Percentiles rank a stretch among this genome's conserved stretches.
Evolutionary conservation across 441 rosid genomes (phyloP).

Genomic region (Manihot esculenta): DNA sequence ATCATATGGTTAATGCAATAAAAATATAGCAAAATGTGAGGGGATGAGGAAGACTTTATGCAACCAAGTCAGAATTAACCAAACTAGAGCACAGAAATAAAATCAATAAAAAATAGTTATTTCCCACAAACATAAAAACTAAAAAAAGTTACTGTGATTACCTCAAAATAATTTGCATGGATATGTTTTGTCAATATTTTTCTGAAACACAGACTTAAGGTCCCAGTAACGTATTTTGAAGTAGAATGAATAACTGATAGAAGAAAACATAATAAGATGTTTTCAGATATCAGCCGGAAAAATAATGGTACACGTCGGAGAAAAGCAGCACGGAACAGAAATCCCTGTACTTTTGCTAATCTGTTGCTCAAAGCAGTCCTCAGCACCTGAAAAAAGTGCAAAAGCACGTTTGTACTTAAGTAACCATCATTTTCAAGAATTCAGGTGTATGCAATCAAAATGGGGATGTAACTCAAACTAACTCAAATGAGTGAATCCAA

Average conservation of each 20-base stretch:
- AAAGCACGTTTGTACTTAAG: background rate
- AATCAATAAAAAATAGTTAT: background rate
- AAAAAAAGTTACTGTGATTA: constrained; percentile 35
- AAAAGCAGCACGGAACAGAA: constrained; percentile 95
- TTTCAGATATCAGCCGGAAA: constrained; percentile 85
- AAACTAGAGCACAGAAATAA: no score
- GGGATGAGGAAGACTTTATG: no score
- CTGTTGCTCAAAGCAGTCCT: constrained; percentile 95
- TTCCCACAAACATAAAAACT: constrained; percentile 3
- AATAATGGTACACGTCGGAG: constrained; percentile 88
- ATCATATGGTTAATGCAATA: background rate
- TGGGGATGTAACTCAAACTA: background rate
- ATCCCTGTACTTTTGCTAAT: constrained; percentile 99
- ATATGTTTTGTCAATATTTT: constrained; percentile 88
- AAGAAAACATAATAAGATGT: constrained; percentile 87
- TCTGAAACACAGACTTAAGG: constrained; percentile 85
- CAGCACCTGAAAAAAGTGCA: constrained; percentile 57
- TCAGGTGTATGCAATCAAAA: background rate
- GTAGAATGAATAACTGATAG: constrained; percentile 80
- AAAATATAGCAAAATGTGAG: background rate
- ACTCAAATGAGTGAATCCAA: background rate
- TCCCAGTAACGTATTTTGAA: constrained; percentile 88
- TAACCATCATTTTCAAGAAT: background rate
- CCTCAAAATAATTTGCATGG: constrained; percentile 94
- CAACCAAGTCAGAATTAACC: background rate